Evolutionary conservation across 2,329 filamentous ascomycete species (phyloP).

Genomic region (Epichloe gansuensis): DNA sequence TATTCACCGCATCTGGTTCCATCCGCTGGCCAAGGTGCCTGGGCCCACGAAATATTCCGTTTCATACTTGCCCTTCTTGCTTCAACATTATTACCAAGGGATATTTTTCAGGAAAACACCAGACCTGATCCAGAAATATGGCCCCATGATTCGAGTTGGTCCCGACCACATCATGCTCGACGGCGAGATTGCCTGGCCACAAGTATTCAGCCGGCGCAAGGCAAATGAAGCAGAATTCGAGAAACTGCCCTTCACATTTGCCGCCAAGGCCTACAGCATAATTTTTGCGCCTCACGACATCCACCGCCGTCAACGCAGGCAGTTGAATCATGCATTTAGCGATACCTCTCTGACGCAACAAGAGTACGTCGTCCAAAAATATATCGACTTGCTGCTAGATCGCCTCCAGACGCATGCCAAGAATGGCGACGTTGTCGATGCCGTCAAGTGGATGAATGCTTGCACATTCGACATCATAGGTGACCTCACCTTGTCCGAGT

Average conservation of each 20-base stretch:
- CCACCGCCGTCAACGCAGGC: conserved; percentile 12
- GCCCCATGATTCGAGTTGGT: conserved; percentile 26
- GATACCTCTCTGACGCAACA: conserved; percentile 18
- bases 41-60: conserved; percentile 14
- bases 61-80: conserved; percentile 10
- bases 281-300: conserved; percentile 8
- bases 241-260: conserved; percentile 3
- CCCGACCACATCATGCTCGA: conserved; percentile 27
- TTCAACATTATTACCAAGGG: conserved; percentile 10
- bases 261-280: conserved; percentile 7
- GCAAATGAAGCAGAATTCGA: conserved; percentile 10
- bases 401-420: conserved; percentile 9
- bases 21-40: conserved; percentile 18
- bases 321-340: conserved; percentile 19
- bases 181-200: conserved; percentile 19
- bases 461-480: conserved; percentile 29
- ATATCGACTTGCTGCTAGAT: conserved; percentile 15
- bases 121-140: conserved; percentile 15
- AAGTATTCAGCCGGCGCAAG: conserved; percentile 17
- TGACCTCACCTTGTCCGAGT: conserved; percentile 29
- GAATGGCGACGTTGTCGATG: conserved; percentile 9
- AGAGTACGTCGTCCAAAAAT: conserved; percentile 15
- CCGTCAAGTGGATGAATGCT: conserved; percentile 24
- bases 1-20: conserved; percentile 16
- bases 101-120: conserved; percentile 10